Percentiles rank a stretch among this genome's conserved stretches.
These are phyloP conservation scores for Alternaria sp. DNA, from an alignment of 2,329 filamentous ascomycete species.

Conservation along the genomic window DNA sequence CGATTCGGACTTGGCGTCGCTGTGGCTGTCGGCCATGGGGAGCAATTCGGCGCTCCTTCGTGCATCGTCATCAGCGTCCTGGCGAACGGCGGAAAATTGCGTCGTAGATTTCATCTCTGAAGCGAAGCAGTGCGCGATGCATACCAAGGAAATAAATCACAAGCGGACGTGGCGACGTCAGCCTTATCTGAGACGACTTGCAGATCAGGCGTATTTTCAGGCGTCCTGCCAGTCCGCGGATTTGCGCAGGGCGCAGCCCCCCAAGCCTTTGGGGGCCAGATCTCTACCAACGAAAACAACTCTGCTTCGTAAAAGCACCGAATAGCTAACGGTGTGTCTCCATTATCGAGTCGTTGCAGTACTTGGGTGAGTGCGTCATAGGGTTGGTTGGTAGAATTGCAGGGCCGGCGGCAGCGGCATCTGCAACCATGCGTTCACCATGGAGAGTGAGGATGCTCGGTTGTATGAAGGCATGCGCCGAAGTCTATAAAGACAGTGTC, in stretches of 20 bases:
- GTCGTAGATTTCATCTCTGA: neutral
- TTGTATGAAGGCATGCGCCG: too few relatives aligned
- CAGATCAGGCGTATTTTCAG: neutral
- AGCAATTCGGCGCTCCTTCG: conserved; percentile 15
- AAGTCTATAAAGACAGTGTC: too few relatives aligned
- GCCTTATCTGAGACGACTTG: neutral
- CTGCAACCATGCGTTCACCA: too few relatives aligned
- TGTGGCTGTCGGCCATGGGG: neutral
- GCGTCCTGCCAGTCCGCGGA: conserved; percentile 7
- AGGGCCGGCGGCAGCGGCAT: too few relatives aligned
- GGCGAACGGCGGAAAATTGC: conserved; percentile 11
- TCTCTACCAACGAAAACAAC: neutral
- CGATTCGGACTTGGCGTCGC: neutral
- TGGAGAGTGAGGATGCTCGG: too few relatives aligned
- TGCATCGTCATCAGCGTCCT: conserved; percentile 6
- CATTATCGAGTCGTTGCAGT: too few relatives aligned
- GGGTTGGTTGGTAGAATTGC: too few relatives aligned
- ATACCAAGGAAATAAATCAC: neutral
- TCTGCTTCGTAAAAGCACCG: neutral
- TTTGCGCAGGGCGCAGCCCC: conserved; percentile 20
- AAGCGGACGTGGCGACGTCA: neutral
- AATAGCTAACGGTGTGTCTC: neutral
- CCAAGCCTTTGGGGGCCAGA: neutral
- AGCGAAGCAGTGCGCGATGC: neutral
- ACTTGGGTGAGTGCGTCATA: too few relatives aligned